Conservation (phyloP, 2,329 filamentous ascomycete species). For the Penicillium decumbens region DNA sequence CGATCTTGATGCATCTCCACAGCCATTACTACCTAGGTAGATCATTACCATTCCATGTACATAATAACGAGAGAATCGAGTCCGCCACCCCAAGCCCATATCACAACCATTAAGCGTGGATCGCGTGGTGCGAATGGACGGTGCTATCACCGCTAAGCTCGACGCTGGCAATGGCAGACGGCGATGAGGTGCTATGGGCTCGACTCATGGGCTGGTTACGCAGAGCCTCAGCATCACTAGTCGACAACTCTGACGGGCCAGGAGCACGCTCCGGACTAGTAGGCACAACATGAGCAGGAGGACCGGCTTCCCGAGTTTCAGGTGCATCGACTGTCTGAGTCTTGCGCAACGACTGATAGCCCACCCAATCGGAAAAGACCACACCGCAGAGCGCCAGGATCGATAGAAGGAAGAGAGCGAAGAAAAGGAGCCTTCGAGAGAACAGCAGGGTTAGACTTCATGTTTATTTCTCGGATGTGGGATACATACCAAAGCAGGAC, state of each 20-base stretch:
- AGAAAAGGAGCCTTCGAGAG: constrained; percentile 25
- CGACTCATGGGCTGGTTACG: constrained; percentile 16
- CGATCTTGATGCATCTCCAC: not conserved
- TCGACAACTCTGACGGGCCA: constrained; percentile 10
- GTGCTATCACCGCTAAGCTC: constrained; percentile 11
- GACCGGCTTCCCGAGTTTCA: constrained; percentile 1
- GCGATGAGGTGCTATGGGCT: constrained; percentile 8
- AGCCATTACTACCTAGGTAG: not conserved
- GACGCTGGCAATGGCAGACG: constrained; percentile 6
- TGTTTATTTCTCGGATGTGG: not conserved
- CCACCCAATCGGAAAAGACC: constrained; percentile 25
- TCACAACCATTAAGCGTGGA: not conserved
- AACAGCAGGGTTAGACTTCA: not conserved
- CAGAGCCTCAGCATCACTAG: constrained; percentile 15
- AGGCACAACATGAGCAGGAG: constrained; percentile 9
- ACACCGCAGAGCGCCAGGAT: constrained; percentile 29
- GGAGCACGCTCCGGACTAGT: constrained; percentile 14
- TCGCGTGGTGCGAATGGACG: not conserved
- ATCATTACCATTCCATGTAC: not conserved
- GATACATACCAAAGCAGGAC: constrained; percentile 26
- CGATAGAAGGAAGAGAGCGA: constrained; percentile 26
- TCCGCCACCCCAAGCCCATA: not conserved
- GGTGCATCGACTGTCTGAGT: not conserved
- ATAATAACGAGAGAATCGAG: not conserved
- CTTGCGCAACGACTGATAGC: constrained; percentile 22